Conservation (phyloP, 805 yeast genomes). For the Ogataea angusta region DNA sequence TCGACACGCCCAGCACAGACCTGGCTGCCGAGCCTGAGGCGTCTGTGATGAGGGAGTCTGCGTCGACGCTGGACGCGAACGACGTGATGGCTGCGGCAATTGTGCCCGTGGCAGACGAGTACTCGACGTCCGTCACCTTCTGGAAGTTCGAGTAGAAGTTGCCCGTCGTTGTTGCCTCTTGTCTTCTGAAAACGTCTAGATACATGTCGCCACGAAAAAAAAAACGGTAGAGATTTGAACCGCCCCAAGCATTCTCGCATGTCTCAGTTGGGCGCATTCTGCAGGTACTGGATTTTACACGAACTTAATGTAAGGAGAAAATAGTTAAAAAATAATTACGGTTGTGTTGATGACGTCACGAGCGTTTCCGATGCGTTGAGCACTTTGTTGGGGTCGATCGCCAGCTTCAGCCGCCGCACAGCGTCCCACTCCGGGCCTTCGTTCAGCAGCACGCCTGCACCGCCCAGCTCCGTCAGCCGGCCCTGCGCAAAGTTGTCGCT, state of each 20-base stretch:
- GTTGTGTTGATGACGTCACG: conserved; percentile 4
- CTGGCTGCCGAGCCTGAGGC: not conserved
- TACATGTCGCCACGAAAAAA: not conserved
- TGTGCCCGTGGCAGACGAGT: conserved; percentile 11
- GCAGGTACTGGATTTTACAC: not conserved
- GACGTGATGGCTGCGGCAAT: conserved; percentile 10
- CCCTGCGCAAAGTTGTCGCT: conserved; percentile 1
- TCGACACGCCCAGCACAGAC: conserved; percentile 8
- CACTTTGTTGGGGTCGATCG: conserved; percentile 16
- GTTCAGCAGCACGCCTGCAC: not conserved
- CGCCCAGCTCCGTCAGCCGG: not conserved
- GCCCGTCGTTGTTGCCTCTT: conserved; percentile 12
- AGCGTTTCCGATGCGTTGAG: conserved; percentile 6
- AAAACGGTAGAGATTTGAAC: not conserved
- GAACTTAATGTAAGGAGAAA: not conserved
- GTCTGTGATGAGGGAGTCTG: conserved; percentile 1
- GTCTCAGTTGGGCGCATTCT: not conserved
- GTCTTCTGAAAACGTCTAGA: conserved; percentile 10
- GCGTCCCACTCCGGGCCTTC: conserved; percentile 2
- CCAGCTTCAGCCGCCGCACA: conserved; percentile 15
- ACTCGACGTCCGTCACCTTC: conserved; percentile 18
- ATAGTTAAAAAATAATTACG: not conserved
- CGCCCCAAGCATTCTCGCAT: not conserved
- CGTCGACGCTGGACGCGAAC: not conserved
- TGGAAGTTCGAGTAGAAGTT: conserved; percentile 20